phyloP scores from a whole-genome alignment of 129 eudicot genomes.

The Logfia minima region DNA sequence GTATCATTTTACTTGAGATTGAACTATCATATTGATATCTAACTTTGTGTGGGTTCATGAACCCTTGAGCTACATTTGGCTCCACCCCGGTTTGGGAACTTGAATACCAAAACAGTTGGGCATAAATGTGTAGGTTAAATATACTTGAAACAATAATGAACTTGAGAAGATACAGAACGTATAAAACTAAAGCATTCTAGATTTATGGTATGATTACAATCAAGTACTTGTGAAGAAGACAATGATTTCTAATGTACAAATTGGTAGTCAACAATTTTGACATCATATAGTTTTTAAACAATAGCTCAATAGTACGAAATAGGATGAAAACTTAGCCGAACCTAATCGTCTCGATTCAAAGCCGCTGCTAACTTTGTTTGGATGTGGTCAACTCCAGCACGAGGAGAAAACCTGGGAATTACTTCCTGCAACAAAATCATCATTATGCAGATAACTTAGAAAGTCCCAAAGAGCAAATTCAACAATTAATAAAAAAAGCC shows the following conservation, averaged over 20 bases:
- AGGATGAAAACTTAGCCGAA: background rate
- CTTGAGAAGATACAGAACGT: background rate
- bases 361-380: conserved; percentile 75
- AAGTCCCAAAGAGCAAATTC: background rate
- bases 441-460: background rate
- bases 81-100: too few relatives aligned
- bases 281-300: background rate
- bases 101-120: too few relatives aligned
- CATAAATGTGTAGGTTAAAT: background rate
- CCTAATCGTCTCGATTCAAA: conserved; percentile 39
- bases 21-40: background rate
- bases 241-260: conserved; percentile 22
- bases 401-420: conserved; percentile 91
- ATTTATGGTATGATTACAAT: background rate
- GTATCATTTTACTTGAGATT: conserved; percentile 11
- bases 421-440: conserved; percentile 57
- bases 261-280: background rate
- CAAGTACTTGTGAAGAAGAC: conserved; percentile 6
- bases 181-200: background rate
- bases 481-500: background rate
- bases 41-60: background rate
- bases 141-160: background rate
- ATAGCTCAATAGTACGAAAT: background rate
- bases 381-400: conserved; percentile 70
- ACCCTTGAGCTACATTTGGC: too few relatives aligned